These are phyloP conservation scores for Mortierella antarctica DNA, from an alignment of 192 early-diverging fungal genomes.

Conservation along the genomic window DNA sequence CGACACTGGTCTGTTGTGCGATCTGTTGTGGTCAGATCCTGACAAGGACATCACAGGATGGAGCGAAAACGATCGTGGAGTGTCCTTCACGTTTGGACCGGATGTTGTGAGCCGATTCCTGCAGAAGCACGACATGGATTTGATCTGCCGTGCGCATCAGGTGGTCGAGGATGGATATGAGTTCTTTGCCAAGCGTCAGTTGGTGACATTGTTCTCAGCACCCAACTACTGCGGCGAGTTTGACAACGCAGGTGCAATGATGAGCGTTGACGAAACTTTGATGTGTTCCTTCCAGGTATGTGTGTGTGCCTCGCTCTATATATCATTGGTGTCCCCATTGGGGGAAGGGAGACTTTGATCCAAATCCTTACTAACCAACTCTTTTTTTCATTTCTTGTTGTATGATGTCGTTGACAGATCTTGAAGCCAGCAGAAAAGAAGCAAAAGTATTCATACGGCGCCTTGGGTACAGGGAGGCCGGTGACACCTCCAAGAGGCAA, in stretches of 20 bases:
- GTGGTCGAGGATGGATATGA: conserved; percentile 99
- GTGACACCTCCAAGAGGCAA: conserved; percentile 67
- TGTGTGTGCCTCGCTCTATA: too few species aligned
- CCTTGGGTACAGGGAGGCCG: conserved; percentile 67
- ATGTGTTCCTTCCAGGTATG: conserved; percentile 86
- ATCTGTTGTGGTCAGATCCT: conserved; percentile 97
- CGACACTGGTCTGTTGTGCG: conserved; percentile 95
- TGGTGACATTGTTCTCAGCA: conserved; percentile 96
- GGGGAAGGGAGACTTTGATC: neutral
- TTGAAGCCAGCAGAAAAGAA: conserved; percentile 47
- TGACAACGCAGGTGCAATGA: conserved; percentile 90
- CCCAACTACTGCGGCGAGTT: conserved; percentile 98
- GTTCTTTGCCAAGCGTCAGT: conserved; percentile 96
- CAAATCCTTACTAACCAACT: neutral
- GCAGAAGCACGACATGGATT: conserved; percentile 96
- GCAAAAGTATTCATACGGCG: conserved; percentile 54
- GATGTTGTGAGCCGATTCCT: conserved; percentile 94
- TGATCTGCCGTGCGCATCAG: conserved; percentile 98
- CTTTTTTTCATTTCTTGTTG: neutral
- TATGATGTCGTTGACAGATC: conserved; percentile 3
- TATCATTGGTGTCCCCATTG: neutral
- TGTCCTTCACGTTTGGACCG: conserved; percentile 95
- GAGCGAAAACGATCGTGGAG: conserved; percentile 97
- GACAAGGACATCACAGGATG: conserved; percentile 96
- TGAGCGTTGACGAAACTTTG: conserved; percentile 87